Percentiles rank a stretch among this genome's conserved stretches.
These are phyloP conservation scores for Helicostylum pulchrum DNA, from an alignment of 192 early-diverging fungal species.

Conservation along the genomic window DNA sequence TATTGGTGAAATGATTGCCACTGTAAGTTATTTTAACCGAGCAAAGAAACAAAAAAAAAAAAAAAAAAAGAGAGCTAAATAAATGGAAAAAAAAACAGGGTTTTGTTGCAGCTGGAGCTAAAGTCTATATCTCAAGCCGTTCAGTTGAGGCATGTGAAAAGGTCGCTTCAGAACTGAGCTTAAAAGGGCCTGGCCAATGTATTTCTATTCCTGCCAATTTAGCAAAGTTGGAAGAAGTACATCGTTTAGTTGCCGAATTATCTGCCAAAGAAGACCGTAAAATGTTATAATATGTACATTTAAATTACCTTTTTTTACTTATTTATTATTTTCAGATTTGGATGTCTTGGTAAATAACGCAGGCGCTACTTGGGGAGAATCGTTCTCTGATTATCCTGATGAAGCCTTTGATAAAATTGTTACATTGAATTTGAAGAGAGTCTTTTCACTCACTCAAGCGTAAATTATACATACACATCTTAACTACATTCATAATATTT, in stretches of 20 bases:
- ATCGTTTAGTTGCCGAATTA: conserved; percentile 55
- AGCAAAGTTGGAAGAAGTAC: conserved; percentile 51
- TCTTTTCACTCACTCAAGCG: conserved; percentile 77
- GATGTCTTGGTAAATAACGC: conserved; percentile 90
- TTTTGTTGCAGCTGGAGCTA: conserved; percentile 85
- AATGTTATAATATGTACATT: neutral
- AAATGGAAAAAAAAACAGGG: conserved; percentile 36
- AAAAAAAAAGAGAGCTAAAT: neutral
- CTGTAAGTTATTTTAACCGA: conserved; percentile 22
- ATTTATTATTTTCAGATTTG: conserved; percentile 53
- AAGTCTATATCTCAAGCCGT: conserved; percentile 90
- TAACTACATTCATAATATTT: conserved; percentile 2
- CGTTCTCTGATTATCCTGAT: conserved; percentile 56
- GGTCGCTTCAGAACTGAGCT: conserved; percentile 66
- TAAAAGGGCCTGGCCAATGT: conserved; percentile 67
- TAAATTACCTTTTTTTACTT: neutral
- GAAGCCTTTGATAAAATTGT: conserved; percentile 71
- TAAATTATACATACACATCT: conserved; percentile 26
- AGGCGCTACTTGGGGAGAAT: conserved; percentile 58
- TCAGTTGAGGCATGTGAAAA: conserved; percentile 57
- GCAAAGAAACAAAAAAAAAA: neutral
- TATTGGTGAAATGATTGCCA: conserved; percentile 58
- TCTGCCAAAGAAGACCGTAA: conserved; percentile 56
- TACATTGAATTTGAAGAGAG: conserved; percentile 80
- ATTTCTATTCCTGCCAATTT: conserved; percentile 74